phyloP scores from a whole-genome alignment of 306 rosid genomes.

The Dicorynia guianensis region DNA sequence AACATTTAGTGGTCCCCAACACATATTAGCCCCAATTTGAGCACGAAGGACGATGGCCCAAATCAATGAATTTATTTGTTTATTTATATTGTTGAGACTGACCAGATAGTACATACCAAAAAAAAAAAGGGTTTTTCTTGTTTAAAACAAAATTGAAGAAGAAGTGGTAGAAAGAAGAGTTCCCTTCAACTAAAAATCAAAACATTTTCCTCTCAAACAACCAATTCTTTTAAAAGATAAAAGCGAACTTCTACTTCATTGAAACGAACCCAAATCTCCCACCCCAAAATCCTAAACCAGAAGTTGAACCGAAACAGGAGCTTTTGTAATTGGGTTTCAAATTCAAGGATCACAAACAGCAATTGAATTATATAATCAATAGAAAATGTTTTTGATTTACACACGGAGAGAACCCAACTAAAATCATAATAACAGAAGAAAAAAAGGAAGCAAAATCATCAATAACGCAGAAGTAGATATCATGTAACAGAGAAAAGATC shows the following conservation, averaged over 20 bases:
- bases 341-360: constrained; percentile 1
- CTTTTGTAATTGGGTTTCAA: background rate
- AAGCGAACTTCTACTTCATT: too few species aligned
- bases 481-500: background rate
- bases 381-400: too few species aligned
- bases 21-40: constrained; percentile 37
- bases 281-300: background rate
- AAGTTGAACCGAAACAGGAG: background rate
- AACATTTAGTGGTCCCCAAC: constrained; percentile 53
- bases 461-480: too few species aligned
- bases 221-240: background rate
- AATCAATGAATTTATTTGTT: background rate
- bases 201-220: constrained; percentile 7
- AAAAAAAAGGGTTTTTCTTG: too few species aligned
- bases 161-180: background rate
- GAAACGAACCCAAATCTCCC: constrained; percentile 6
- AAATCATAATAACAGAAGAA: too few species aligned
- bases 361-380: constrained; percentile 9
- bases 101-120: background rate
- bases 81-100: background rate
- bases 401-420: too few species aligned
- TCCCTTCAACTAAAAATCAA: constrained; percentile 11
- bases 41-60: constrained; percentile 32
- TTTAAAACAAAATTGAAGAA: constrained; percentile 13
- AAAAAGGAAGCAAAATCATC: too few species aligned